Evolutionary conservation across 768 basidiomycete genomes (phyloP).

Genomic region (Cantharellus cinnabarinus): DNA sequence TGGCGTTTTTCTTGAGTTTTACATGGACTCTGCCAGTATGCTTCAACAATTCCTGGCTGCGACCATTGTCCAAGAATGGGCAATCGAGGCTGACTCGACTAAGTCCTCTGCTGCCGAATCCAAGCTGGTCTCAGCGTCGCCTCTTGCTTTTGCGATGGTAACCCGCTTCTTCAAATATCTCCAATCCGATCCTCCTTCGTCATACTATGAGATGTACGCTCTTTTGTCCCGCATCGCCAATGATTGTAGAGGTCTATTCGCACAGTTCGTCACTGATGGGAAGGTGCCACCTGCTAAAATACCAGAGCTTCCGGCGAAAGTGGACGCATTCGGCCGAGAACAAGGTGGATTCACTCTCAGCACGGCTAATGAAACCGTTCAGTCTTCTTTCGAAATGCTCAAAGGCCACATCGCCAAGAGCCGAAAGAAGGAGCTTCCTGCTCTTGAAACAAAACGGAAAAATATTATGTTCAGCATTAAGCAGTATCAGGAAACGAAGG

Average conservation of each 20-base stretch:
- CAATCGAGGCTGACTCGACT: slow-evolving; percentile 23
- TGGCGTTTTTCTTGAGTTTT: slow-evolving; percentile 52
- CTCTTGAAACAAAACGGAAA: slow-evolving; percentile 55
- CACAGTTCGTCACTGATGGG: slow-evolving; percentile 67
- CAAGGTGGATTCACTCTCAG: slow-evolving; percentile 57
- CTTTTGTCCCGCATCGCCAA: slow-evolving; percentile 57
- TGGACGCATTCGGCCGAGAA: slow-evolving; percentile 50
- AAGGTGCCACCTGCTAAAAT: slow-evolving; percentile 65
- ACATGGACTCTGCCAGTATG: slow-evolving; percentile 75
- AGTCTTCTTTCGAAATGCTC: slow-evolving; percentile 48
- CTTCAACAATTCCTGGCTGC: slow-evolving; percentile 77
- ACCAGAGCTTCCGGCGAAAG: slow-evolving; percentile 54
- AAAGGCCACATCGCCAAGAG: slow-evolving; percentile 53
- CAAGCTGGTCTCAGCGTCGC: slow-evolving; percentile 33
- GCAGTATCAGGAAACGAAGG: slow-evolving; percentile 63
- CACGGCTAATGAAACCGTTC: slow-evolving; percentile 52
- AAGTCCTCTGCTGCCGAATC: not conserved
- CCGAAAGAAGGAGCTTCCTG: slow-evolving; percentile 53
- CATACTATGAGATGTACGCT: slow-evolving; percentile 82
- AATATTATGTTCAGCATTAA: slow-evolving; percentile 52
- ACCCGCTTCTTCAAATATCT: slow-evolving; percentile 49
- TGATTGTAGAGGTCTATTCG: slow-evolving; percentile 65
- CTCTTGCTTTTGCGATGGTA: slow-evolving; percentile 47
- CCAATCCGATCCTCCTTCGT: slow-evolving; percentile 49
- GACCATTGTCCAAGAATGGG: slow-evolving; percentile 84